Evolutionary conservation across 2,329 filamentous ascomycete species (phyloP), one percentile per base, ranked within the genome.

Genomic region (Aspergillus awamori): DNA sequence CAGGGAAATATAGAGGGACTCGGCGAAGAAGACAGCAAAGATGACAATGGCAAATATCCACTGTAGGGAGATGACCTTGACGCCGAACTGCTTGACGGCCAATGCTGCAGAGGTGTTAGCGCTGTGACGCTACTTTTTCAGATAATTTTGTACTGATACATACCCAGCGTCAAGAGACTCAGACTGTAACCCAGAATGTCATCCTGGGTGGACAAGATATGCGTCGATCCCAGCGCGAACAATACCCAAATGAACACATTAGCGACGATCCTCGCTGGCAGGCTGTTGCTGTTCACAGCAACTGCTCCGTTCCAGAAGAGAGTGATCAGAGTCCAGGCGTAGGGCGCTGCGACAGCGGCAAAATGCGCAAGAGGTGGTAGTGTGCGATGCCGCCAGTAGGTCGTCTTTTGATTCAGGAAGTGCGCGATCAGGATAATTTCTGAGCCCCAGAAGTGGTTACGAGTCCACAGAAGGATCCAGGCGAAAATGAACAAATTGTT

Each of bases 41-140:
- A 96, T 92, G 64, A 87, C 82, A 72, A 96, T 95, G 36, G 92
- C 90, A 74, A 96, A 96, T 77, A 96, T 94, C 92, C 92, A 96
- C 79, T 97, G 93, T 65, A 96, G 82, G 6, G 91, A 90, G 67
- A 96, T 82, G 61, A 89, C 77, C 74, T 92, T 87, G 70, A 84
- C 83, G 54, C 87, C 80, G 79, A 96, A 88, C 76, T 97, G 93
- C 13, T 87, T 85, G 15, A 95, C 86, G 11, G 91, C 92, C 45
- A 96, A 86, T 17, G 83, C 84, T 86, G 60, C 20, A 53, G 6
- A 49, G 8, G 49, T 10, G 22, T 61, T 53, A 58, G 57, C 56
- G 47, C 38, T 48, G 8, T 6, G 26, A 56, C 33, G 5, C 8
- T 6, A 8, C 1, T 10, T 4, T 41, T 3, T 26, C 22, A 17